phyloP scores from a whole-genome alignment of 495 filamentous ascomycete genomes.

The Neurospora sp. region DNA sequence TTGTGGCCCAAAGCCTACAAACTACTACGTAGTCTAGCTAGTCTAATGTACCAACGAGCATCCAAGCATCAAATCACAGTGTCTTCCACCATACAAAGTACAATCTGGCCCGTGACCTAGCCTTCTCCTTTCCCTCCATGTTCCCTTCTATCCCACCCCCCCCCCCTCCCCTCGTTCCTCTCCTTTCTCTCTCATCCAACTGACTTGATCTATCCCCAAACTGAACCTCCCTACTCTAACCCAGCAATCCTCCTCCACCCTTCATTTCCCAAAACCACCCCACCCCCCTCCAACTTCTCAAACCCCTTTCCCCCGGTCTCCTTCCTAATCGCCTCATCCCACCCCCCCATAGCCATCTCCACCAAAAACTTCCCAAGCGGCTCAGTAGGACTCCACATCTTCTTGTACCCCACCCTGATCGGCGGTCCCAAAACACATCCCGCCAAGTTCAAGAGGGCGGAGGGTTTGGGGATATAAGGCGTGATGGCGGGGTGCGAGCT shows the following conservation, averaged over 20 bases:
- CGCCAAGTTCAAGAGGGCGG: background rate
- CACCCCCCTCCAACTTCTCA: constrained; percentile 28
- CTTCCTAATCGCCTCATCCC: constrained; percentile 32
- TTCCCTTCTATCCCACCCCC: too few species aligned
- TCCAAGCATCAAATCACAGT: background rate
- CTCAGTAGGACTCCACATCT: constrained; percentile 30
- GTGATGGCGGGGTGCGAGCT: constrained; percentile 38
- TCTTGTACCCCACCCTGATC: constrained; percentile 9
- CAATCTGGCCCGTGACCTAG: background rate
- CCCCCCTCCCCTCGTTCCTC: background rate
- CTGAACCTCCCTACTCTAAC: constrained; percentile 3
- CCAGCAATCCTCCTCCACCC: constrained; percentile 37
- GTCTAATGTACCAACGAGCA: background rate
- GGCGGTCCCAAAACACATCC: constrained; percentile 11
- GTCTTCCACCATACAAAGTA: background rate
- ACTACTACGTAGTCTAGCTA: background rate
- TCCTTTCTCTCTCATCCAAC: background rate
- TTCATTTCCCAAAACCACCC: constrained; percentile 36
- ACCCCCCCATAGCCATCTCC: constrained; percentile 49
- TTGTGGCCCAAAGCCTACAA: background rate
- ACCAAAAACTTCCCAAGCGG: constrained; percentile 21
- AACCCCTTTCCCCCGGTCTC: constrained; percentile 30
- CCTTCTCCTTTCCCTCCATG: background rate
- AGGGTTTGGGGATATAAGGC: constrained; percentile 29
- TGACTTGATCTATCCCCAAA: too few species aligned